Conservation (phyloP, 2,329 filamentous ascomycete genomes). For the Sphaceloma murrayae region DNA sequence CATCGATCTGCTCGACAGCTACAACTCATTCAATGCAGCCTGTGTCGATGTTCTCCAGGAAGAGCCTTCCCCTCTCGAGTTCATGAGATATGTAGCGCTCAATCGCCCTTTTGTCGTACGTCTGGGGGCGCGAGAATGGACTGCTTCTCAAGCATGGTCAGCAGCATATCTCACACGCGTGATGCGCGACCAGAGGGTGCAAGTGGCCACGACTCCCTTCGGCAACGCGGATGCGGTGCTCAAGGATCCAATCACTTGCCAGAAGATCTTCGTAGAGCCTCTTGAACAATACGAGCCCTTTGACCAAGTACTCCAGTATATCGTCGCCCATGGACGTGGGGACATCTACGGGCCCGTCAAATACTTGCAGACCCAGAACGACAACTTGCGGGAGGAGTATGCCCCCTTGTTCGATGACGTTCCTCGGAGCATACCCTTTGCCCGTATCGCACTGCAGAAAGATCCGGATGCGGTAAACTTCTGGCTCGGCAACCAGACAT, state of each 20-base stretch:
- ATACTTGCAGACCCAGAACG: conserved; percentile 70
- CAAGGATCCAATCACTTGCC: conserved; percentile 38
- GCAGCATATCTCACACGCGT: conserved; percentile 47
- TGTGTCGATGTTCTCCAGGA: conserved; percentile 51
- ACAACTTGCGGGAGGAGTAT: conserved; percentile 71
- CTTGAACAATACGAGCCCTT: conserved; percentile 58
- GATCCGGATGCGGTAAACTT: conserved; percentile 68
- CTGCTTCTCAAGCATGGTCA: conserved; percentile 54
- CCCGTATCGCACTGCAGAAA: conserved; percentile 57
- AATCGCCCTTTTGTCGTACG: conserved; percentile 69
- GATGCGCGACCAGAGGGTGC: conserved; percentile 51
- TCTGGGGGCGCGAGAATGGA: conserved; percentile 53
- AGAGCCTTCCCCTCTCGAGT: conserved; percentile 65
- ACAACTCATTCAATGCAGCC: conserved; percentile 60
- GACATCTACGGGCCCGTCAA: conserved; percentile 36
- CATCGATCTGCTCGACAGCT: conserved; percentile 51
- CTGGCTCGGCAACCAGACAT: conserved; percentile 67
- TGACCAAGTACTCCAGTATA: conserved; percentile 49
- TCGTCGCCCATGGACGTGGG: conserved; percentile 50
- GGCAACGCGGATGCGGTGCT: conserved; percentile 56
- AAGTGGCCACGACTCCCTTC: conserved; percentile 66
- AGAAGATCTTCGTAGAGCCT: conserved; percentile 56
- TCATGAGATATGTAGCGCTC: conserved; percentile 64
- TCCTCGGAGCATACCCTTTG: conserved; percentile 57
- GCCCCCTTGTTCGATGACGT: conserved; percentile 52